Conservation (phyloP, 352 stramenopile species). For the Phytophthora parvispora region DNA sequence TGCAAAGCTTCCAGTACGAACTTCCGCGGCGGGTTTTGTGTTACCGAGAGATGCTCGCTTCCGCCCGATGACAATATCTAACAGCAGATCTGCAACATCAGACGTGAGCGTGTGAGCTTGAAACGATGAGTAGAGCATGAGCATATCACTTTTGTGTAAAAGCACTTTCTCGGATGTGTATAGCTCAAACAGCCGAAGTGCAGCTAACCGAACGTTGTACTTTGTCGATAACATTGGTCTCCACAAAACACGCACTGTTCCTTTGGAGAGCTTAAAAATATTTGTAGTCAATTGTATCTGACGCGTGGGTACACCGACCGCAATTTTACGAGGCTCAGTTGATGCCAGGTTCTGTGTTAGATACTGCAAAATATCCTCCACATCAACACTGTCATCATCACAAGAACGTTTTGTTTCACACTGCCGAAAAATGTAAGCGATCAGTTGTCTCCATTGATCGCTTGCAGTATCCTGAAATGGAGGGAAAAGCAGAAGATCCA, state of each 20-base stretch:
- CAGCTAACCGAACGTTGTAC: conserved; percentile 64
- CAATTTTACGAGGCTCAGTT: conserved; percentile 34
- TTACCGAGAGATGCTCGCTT: conserved; percentile 27
- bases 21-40: conserved; percentile 8
- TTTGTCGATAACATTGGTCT: conserved; percentile 58
- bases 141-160: conserved; percentile 64
- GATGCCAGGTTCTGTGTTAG: conserved; percentile 57
- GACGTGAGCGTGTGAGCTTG: conserved; percentile 64
- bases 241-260: conserved; percentile 75
- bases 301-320: conserved; percentile 24
- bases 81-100: conserved; percentile 54
- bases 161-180: conserved; percentile 77
- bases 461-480: conserved; percentile 28
- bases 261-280: conserved; percentile 68
- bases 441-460: conserved; percentile 74
- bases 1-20: conserved; percentile 53
- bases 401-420: conserved; percentile 29
- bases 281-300: conserved; percentile 42
- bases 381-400: conserved; percentile 36
- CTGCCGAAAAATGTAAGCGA: conserved; percentile 74
- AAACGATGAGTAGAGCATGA: conserved; percentile 69
- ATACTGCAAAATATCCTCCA: conserved; percentile 76
- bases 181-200: conserved; percentile 72
- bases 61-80: conserved; percentile 75
- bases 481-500: conserved; percentile 75